Evolutionary conservation across 257 asterid species (phyloP), one percentile per base, ranked within the genome.

Genomic region (Fraxinus cuspidata): DNA sequence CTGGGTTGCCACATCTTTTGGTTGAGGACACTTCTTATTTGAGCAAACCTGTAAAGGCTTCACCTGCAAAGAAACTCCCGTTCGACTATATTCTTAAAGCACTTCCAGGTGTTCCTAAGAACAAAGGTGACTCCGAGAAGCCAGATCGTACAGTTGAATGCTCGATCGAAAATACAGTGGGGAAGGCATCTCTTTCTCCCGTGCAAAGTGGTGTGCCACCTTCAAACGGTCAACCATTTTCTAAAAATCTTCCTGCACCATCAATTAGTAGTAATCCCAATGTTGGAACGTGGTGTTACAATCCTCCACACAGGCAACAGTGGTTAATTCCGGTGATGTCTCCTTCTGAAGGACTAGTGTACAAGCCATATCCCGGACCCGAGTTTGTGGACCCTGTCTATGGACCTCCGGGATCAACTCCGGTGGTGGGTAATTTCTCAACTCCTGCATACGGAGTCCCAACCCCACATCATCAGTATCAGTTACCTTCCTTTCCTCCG

Each of bases 281-380:
- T 47, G 68, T 77, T 68, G 78, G 73, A 76, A 79, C 85, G 19
- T 78, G 90, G 85, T 74, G 84, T 79, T 82, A 74, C 74, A 85
- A 80, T 77, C 97, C 89, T 58, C 86, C 88, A 7, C 89, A 82
- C 34, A 92, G 91, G 19, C 94, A 87, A 27, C 98, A 91, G 25
- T 93, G 97, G 98, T 76, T 95, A 85, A 75, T 95, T 28, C 98
- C 99, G 0, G 90, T 95, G 75, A 89, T 93, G 94, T 89, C 99
- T 64, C 97, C 97, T 65, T 89, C 96, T 0, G 99, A 91, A 83
- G 99, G 98, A 66, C 86, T 95, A 1, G 90, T 95, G 9, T 95
- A 93, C 82, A 95, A 95, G 78, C 99, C 97, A 2, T 91, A 86
- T 67, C 96, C 89, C 0, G 92, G 87, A 12, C 91, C 92, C 0